Conservation (phyloP, 495 filamentous ascomycete species). For the Tuber umbilicatum region DNA sequence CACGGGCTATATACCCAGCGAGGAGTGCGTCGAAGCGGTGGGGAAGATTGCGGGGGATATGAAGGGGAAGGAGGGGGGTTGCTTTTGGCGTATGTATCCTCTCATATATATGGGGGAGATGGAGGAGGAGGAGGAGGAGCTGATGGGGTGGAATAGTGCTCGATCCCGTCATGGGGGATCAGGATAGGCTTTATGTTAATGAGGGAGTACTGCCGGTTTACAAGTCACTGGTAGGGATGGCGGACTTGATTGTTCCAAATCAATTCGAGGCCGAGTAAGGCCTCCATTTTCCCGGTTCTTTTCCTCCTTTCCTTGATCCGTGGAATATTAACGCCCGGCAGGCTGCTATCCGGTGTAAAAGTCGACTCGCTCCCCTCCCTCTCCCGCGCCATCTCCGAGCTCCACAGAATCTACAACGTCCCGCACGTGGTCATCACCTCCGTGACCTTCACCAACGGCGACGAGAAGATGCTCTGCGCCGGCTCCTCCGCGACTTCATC, state of each 20-base stretch:
- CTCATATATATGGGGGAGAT: not conserved
- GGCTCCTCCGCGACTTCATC: slow-evolving; percentile 36
- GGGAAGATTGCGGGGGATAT: slow-evolving; percentile 76
- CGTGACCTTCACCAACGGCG: slow-evolving; percentile 46
- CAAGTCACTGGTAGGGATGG: slow-evolving; percentile 65
- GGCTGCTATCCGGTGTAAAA: slow-evolving; percentile 70
- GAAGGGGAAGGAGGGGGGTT: slow-evolving; percentile 51
- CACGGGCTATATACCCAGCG: slow-evolving; percentile 84
- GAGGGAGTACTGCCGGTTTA: slow-evolving; percentile 89
- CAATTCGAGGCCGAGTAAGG: slow-evolving; percentile 93
- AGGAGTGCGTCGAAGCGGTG: slow-evolving; percentile 67
- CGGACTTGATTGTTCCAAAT: slow-evolving; percentile 90
- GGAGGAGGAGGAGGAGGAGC: slow-evolving; percentile 37
- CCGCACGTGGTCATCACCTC: slow-evolving; percentile 94
- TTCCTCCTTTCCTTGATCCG: not conserved
- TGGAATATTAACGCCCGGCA: slow-evolving; percentile 41
- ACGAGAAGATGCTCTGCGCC: slow-evolving; percentile 34
- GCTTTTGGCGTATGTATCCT: slow-evolving; percentile 9
- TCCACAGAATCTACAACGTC: slow-evolving; percentile 69
- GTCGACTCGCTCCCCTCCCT: slow-evolving; percentile 71
- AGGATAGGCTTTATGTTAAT: slow-evolving; percentile 80
- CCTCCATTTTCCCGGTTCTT: slow-evolving; percentile 5
- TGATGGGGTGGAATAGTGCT: slow-evolving; percentile 52
- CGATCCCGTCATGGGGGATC: slow-evolving; percentile 97
- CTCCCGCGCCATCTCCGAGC: slow-evolving; percentile 61